Conservation (phyloP, 116 monocot genomes). For the Zostera marina region DNA sequence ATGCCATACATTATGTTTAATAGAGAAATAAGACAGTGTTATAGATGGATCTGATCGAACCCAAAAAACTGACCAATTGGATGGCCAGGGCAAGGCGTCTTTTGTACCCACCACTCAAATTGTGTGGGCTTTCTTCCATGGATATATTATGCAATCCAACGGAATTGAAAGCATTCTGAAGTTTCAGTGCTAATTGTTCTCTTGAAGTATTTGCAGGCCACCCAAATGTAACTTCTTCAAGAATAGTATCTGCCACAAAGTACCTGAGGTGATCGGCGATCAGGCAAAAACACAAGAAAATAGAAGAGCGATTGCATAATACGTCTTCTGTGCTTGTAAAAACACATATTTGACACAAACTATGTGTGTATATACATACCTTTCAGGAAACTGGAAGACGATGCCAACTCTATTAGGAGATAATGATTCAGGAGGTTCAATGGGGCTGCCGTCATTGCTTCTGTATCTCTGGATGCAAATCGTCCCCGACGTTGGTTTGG, state of each 20-base stretch:
- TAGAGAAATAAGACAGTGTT: background rate
- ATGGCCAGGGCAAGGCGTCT: slow-evolving; percentile 87
- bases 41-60: background rate
- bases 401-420: slow-evolving; percentile 70
- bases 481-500: slow-evolving; percentile 67
- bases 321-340: too few species aligned
- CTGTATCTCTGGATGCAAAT: slow-evolving; percentile 55
- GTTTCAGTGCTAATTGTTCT: slow-evolving; percentile 54
- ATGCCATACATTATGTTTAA: background rate
- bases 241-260: slow-evolving; percentile 84
- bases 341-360: too few species aligned
- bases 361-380: slow-evolving; percentile 20
- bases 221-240: slow-evolving; percentile 94
- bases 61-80: slow-evolving; percentile 48
- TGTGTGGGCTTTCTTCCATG: slow-evolving; percentile 71
- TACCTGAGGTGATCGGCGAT: slow-evolving; percentile 30
- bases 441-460: slow-evolving; percentile 42
- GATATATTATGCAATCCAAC: slow-evolving; percentile 68
- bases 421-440: slow-evolving; percentile 30
- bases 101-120: slow-evolving; percentile 90
- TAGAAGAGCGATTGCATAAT: background rate
- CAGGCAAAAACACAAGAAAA: background rate
- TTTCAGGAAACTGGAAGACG: slow-evolving; percentile 97
- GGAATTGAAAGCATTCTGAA: slow-evolving; percentile 65
- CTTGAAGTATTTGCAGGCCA: slow-evolving; percentile 73